Evolutionary conservation across 148 eudicot species (phyloP).

Genomic region (Pouteria glomerata): DNA sequence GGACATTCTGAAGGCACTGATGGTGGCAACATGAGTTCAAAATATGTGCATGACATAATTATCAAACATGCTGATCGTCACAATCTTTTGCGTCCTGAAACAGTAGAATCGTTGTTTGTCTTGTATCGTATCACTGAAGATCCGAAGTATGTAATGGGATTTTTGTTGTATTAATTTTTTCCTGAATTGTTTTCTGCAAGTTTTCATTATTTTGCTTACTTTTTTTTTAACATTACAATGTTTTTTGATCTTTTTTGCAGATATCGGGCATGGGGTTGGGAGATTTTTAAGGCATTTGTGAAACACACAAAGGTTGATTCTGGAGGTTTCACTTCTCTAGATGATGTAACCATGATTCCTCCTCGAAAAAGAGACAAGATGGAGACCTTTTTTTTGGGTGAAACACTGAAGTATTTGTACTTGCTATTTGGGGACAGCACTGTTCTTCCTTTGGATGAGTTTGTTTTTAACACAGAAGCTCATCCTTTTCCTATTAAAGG

Average conservation of each 20-base stretch:
- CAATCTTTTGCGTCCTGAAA: conserved; percentile 97
- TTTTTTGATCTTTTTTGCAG: conserved; percentile 35
- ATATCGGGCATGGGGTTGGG: conserved; percentile 98
- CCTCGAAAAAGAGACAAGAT: conserved; percentile 89
- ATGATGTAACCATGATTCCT: conserved; percentile 85
- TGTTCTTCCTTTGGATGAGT: conserved; percentile 66
- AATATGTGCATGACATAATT: conserved; percentile 66
- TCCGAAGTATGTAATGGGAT: conserved; percentile 53
- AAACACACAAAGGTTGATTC: conserved; percentile 82
- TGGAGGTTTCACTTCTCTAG: conserved; percentile 89
- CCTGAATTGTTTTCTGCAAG: neutral
- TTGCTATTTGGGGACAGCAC: conserved; percentile 56
- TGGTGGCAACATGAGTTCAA: conserved; percentile 89
- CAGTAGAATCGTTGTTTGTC: conserved; percentile 86
- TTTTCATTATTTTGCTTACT: neutral
- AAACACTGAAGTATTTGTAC: conserved; percentile 83
- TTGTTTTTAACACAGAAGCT: conserved; percentile 90
- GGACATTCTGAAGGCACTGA: conserved; percentile 55
- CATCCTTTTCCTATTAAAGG: conserved; percentile 71
- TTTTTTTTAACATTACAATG: conserved; percentile 1
- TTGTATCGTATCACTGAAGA: conserved; percentile 91
- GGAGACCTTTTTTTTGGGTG: conserved; percentile 98
- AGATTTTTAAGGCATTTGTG: conserved; percentile 93
- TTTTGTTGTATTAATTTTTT: conserved; percentile 3
- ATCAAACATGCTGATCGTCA: conserved; percentile 84